Evolutionary conservation across 1,284 basidiomycete species (phyloP), one percentile per base, ranked within the genome.

Genomic region (Sporisorium scitamineum): DNA sequence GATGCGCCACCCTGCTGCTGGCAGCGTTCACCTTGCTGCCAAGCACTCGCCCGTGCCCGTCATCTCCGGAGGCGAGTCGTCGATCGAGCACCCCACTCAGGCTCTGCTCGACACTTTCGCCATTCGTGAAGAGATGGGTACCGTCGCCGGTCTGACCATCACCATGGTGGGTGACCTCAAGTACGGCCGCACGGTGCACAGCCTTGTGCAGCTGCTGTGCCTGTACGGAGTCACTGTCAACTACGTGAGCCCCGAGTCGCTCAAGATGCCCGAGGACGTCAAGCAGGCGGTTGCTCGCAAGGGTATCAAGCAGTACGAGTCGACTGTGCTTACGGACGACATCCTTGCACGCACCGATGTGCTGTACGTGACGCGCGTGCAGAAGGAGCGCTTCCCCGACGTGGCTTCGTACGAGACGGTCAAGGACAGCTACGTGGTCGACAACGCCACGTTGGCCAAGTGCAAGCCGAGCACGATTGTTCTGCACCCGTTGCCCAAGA

Each of bases 391-490:
- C 66, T 98, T 99, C 86, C 88, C 89, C 70, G 91, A 87, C 80
- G 90, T 92, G 73, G 89, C 88, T 32, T 95, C 95, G 85, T 99
- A 94, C 92, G 89, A 92, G 74, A 89, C 91, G 52, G 94, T 98
- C 82, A 97, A 95, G 88, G 93, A 96, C 86, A 91, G 92, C 52
- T 99, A 97, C 86, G 89, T 94, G 47, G 91, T 99, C 70, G 94
- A 99, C 87, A 96, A 98, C 84, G 93, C 95, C 26, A 90, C 97
- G 22, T 88, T 98, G 42, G 90, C 93, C 27, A 89, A 93, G 63
- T 95, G 95, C 29, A 98, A 98, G 88, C 92, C 94, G 78, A 93
- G 94, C 61, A 94, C 96, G 90, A 97, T 98, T 74, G 95, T 99
- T 74, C 95, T 99, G 93, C 97, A 99, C 87, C 97, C 97, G 18